These are phyloP conservation scores for Cutaneotrichosporon sp. DNA, from an alignment of 1,284 basidiomycete genomes.

Conservation along the genomic window DNA sequence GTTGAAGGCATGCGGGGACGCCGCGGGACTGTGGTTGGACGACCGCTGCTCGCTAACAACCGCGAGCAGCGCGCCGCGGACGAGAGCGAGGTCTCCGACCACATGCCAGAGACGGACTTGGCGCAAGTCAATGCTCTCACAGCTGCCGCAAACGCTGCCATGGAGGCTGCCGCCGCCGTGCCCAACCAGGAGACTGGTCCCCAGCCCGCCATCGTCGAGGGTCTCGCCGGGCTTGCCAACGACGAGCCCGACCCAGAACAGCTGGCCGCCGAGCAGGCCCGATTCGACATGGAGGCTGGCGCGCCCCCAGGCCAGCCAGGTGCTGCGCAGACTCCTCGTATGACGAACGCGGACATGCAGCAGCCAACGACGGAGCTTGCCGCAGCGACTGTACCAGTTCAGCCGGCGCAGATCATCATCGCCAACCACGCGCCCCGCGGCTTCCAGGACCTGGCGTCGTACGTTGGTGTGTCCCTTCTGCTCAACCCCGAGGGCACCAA, in stretches of 20 bases:
- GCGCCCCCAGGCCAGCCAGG: constrained; percentile 51
- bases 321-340: constrained; percentile 41
- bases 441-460: constrained; percentile 51
- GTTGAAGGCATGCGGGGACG: constrained; percentile 30
- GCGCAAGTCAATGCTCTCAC: constrained; percentile 42
- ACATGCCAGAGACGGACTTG: constrained; percentile 35
- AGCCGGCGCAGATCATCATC: constrained; percentile 50
- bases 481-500: constrained; percentile 54
- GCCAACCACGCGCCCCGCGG: constrained; percentile 53
- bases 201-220: constrained; percentile 34
- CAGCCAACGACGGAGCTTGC: constrained; percentile 25
- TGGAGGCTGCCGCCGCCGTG: constrained; percentile 23
- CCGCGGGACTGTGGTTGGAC: constrained; percentile 45
- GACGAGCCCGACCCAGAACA: constrained; percentile 46
- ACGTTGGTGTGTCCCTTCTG: constrained; percentile 45
- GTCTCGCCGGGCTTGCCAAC: constrained; percentile 24
- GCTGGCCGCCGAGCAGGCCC: constrained; percentile 47
- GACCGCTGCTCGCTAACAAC: constrained; percentile 38
- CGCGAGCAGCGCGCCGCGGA: constrained; percentile 20
- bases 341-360: constrained; percentile 27
- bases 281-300: constrained; percentile 49
- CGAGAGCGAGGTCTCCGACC: constrained; percentile 46
- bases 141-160: constrained; percentile 33
- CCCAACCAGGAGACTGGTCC: constrained; percentile 37
- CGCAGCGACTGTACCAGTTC: constrained; percentile 20